phyloP scores from a whole-genome alignment of 352 stramenopile species.

The Synura sp. region DNA sequence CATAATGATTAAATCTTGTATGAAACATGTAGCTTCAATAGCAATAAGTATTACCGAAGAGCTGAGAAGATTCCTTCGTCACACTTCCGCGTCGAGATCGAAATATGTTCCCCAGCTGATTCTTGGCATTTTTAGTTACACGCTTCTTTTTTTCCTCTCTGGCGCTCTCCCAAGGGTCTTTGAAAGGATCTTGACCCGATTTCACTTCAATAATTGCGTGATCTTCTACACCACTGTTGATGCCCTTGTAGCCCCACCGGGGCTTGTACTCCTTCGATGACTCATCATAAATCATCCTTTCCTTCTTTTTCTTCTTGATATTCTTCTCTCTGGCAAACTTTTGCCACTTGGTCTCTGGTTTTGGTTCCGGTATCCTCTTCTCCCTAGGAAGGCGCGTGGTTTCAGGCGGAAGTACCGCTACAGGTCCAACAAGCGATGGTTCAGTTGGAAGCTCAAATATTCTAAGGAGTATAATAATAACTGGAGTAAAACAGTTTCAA shows the following conservation, averaged over 20 bases:
- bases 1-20: not conserved
- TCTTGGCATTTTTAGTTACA: conserved; percentile 83
- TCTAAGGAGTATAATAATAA: too few relatives aligned
- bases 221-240: conserved; percentile 75
- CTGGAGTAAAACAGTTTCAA: too few relatives aligned
- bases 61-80: too few relatives aligned
- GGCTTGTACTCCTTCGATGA: conserved; percentile 82
- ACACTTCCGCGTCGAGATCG: too few relatives aligned
- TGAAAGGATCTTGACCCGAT: conserved; percentile 69
- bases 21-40: too few relatives aligned
- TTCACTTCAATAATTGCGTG: conserved; percentile 90
- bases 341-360: conserved; percentile 96
- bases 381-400: conserved; percentile 63
- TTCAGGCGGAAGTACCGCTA: conserved; percentile 54
- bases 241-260: conserved; percentile 79
- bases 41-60: too few relatives aligned
- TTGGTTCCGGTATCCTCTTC: conserved; percentile 62
- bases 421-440: too few relatives aligned
- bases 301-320: conserved; percentile 93
- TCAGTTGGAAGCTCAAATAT: too few relatives aligned
- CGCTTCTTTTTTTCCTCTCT: conserved; percentile 81
- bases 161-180: conserved; percentile 85
- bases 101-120: conserved; percentile 67
- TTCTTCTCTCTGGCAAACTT: conserved; percentile 96
- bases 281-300: conserved; percentile 93